Evolutionary conservation across 192 early-diverging fungal species (phyloP).

Genomic region (Haplosporangium gracile): DNA sequence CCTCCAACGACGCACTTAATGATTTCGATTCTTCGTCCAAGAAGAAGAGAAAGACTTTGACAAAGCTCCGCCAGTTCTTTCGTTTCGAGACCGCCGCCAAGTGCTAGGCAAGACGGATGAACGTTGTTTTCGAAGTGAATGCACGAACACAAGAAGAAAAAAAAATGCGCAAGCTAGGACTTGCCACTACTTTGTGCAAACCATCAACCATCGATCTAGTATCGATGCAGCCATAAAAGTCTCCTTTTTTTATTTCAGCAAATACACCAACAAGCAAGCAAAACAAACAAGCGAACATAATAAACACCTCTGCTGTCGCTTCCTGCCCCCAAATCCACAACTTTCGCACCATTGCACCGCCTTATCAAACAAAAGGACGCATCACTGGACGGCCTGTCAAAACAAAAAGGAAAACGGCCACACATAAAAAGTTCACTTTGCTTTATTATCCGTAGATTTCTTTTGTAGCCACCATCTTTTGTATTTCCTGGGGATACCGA

Average conservation of each 20-base stretch:
- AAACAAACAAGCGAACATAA: not conserved
- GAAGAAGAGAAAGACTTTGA: constrained; percentile 50
- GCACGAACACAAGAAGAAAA: not conserved
- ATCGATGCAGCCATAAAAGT: no score
- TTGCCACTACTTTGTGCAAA: not conserved
- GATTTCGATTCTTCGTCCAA: constrained; percentile 42
- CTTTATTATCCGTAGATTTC: constrained; percentile 36
- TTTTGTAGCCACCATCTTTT: constrained; percentile 7
- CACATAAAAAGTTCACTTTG: constrained; percentile 7
- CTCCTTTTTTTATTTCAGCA: no score
- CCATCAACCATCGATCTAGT: no score
- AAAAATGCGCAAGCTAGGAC: not conserved
- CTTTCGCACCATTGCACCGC: no score
- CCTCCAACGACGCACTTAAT: constrained; percentile 25
- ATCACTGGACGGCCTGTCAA: no score
- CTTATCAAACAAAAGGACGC: no score
- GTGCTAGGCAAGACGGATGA: not conserved
- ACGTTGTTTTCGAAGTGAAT: not conserved
- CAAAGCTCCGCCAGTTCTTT: constrained; percentile 51
- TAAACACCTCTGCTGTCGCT: no score
- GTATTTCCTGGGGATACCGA: not conserved
- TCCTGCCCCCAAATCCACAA: no score
- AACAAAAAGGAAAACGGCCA: not conserved
- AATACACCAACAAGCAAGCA: not conserved
- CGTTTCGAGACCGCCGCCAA: constrained; percentile 30